Base-by-base conservation (phyloP, 345 rosid genomes). In the Ailanthus altissimus region DNA sequence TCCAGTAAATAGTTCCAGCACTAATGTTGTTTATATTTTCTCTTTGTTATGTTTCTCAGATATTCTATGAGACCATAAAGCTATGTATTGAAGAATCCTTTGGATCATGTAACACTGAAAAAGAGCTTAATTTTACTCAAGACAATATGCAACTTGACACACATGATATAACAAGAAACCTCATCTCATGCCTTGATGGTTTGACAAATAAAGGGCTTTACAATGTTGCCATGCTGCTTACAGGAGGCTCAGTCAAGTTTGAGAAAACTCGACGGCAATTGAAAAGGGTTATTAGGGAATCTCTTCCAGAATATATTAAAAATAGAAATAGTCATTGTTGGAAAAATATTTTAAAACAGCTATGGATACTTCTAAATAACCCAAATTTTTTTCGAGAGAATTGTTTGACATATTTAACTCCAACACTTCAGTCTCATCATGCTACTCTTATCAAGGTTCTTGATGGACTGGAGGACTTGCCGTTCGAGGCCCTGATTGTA, bases 141-240 rank as follows among this genome's bases (percentile, higher is more conserved):
- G 86, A 58, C 51, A 75, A 67, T 4, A 59, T 73, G 42, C 61
- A 75, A 28, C 70, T 80, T 67, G 83, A 85, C 46, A 28, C 75
- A 61, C 75, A 62, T 46, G 80, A 84, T 25, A 23, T 84, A 64
- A 76, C 43, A 71, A 82, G 79, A 76, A 69, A 77, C 73, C 82
- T 93, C 51, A 54, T 72, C 50, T 82, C 86, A 18, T 70, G 76
- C 78, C 80, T 89, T 46, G 84, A 92, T 79, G 84, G 85, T 74
- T 77, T 95, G 85, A 90, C 89, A 47, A 92, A 76, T 75, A 82
- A 82, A 66, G 96, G 93, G 62, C 92, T 93, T 77, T 84, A 83
- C 84, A 84, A 78, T 75, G 42, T 92, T 59, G 90, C 88, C 10
- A 74, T n/a, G 82, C 73, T 89, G 67, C 75, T 92, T 66, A 77